Conservation (phyloP, 1,284 basidiomycete genomes). For the Jaminaea rosea region DNA sequence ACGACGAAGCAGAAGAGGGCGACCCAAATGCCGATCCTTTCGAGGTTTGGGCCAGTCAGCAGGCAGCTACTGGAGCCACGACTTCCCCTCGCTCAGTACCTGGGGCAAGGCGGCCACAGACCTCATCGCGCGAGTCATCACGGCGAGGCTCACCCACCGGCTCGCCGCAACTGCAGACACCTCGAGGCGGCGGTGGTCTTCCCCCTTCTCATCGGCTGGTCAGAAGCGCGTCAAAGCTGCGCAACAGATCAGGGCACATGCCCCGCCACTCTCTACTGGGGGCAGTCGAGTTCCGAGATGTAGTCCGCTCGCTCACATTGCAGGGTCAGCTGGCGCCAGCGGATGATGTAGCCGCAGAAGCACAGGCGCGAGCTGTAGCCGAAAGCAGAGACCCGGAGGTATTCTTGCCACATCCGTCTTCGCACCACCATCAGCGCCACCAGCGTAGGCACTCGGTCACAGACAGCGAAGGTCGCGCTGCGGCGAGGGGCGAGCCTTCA, state of each 20-base stretch:
- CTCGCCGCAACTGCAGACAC: too few relatives aligned
- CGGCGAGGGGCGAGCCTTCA: too few relatives aligned
- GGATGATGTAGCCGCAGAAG: not conserved
- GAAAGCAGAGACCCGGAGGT: conserved; percentile 33
- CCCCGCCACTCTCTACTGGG: conserved; percentile 64
- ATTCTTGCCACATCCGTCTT: conserved; percentile 24
- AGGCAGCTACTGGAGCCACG: too few relatives aligned
- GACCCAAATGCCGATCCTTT: conserved; percentile 34
- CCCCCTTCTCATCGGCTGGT: too few relatives aligned
- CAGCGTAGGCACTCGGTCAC: not conserved
- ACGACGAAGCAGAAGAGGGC: too few relatives aligned
- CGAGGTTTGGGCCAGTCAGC: conserved; percentile 21
- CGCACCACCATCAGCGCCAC: conserved; percentile 14
- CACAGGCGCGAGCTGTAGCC: conserved; percentile 11
- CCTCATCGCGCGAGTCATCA: too few relatives aligned
- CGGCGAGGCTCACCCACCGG: too few relatives aligned
- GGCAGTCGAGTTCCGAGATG: conserved; percentile 83
- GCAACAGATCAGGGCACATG: too few relatives aligned
- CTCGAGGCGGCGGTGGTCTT: not conserved
- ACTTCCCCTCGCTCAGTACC: too few relatives aligned
- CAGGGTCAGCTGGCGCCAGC: too few relatives aligned
- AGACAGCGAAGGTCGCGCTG: not conserved
- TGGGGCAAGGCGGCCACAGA: too few relatives aligned
- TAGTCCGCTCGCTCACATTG: conserved; percentile 67
- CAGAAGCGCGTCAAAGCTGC: too few relatives aligned